A percentile compares a stretch with the other conserved stretches of the same genome.
phyloP scores from a whole-genome alignment of 768 basidiomycete species.

The Kwoniella europaea region DNA sequence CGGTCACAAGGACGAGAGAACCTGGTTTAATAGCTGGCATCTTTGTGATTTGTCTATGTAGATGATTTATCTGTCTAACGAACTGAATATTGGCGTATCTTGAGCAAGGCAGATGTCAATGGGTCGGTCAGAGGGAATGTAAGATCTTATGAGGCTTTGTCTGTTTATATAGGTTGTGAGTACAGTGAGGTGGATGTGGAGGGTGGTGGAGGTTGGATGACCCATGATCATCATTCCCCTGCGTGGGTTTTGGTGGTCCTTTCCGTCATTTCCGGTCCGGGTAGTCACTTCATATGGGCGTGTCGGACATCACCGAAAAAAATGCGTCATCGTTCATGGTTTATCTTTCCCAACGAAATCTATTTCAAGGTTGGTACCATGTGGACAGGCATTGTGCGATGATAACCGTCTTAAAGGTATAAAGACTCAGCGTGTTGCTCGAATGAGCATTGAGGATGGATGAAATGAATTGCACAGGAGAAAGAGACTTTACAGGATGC shows the following conservation, averaged over 20 bases:
- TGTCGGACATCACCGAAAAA: background rate
- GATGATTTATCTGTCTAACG: background rate
- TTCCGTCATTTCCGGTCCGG: slow-evolving; percentile 7
- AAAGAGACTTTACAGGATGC: background rate
- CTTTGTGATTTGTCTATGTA: background rate
- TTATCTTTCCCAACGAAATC: background rate
- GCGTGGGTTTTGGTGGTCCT: background rate
- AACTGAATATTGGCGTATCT: background rate
- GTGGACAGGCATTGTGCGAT: background rate
- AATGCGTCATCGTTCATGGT: background rate
- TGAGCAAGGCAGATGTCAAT: background rate
- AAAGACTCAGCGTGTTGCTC: background rate
- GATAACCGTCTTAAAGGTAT: background rate
- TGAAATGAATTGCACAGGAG: background rate
- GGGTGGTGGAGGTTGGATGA: background rate
- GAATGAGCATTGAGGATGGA: background rate
- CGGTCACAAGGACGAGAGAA: slow-evolving; percentile 42
- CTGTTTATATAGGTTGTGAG: slow-evolving; percentile 7
- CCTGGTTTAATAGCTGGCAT: slow-evolving; percentile 40
- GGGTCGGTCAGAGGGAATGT: background rate
- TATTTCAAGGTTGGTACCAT: background rate
- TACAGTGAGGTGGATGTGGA: background rate
- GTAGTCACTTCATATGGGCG: background rate
- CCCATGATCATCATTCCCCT: background rate
- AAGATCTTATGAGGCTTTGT: background rate